Conservation (phyloP, 2,329 filamentous ascomycete species). For the Oidium heveae region DNA sequence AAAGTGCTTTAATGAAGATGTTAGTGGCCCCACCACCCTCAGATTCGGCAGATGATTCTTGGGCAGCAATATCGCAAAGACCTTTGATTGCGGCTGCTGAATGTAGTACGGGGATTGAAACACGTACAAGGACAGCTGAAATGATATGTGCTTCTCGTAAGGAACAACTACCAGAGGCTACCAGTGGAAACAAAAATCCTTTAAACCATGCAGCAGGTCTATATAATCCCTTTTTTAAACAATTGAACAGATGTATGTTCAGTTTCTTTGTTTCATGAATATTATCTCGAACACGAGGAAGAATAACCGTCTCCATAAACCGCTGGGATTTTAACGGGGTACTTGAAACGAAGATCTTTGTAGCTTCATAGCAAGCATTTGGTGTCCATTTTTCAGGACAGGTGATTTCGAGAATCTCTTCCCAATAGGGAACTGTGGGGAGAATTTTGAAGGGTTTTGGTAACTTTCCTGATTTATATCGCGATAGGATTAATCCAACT, state of each 20-base stretch:
- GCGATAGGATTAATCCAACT: too few relatives aligned
- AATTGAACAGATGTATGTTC: conserved; percentile 85
- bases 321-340: too few relatives aligned
- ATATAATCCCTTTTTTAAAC: conserved; percentile 77
- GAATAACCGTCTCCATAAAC: conserved; percentile 64
- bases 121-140: conserved; percentile 57
- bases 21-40: conserved; percentile 84
- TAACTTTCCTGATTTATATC: too few relatives aligned
- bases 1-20: conserved; percentile 73
- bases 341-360: too few relatives aligned
- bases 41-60: conserved; percentile 58
- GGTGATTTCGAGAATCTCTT: too few relatives aligned
- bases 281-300: conserved; percentile 78
- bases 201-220: conserved; percentile 95
- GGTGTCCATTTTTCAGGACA: too few relatives aligned
- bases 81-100: conserved; percentile 78
- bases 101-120: conserved; percentile 75
- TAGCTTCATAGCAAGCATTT: too few relatives aligned
- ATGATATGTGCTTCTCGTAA: conserved; percentile 82
- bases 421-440: too few relatives aligned
- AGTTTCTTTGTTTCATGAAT: conserved; percentile 87
- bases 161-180: conserved; percentile 67
- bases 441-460: too few relatives aligned
- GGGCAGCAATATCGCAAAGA: conserved; percentile 79
- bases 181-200: conserved; percentile 75